phyloP scores from a whole-genome alignment of 176 grass and related monocot genomes.

The Eremochloa ophiuroides region DNA sequence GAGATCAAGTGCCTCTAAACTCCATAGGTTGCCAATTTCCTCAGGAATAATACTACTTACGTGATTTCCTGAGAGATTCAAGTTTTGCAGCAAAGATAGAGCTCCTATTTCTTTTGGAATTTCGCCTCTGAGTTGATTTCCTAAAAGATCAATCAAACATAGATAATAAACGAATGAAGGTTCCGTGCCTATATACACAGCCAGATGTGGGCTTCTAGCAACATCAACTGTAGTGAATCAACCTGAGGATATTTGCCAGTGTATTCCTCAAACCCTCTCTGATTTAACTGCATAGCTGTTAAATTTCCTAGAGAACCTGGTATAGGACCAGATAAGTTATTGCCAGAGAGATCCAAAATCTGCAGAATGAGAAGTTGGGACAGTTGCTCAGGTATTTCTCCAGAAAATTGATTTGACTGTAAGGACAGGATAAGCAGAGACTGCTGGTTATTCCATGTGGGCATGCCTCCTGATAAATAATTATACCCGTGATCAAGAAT shows the following conservation, averaged over 20 bases:
- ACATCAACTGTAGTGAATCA: not conserved
- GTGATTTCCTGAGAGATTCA: not conserved
- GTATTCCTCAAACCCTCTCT: not conserved
- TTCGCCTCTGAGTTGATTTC: not conserved
- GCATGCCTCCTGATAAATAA: not conserved
- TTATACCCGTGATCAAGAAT: not conserved
- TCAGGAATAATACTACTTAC: not conserved
- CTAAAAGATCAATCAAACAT: not conserved
- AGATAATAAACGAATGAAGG: too few relatives aligned
- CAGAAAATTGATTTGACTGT: not conserved
- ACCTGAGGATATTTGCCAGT: not conserved
- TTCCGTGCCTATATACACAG: not conserved
- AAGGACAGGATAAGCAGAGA: not conserved
- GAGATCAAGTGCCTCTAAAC: not conserved
- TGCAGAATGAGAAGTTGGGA: not conserved
- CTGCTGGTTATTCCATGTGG: not conserved
- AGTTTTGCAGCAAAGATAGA: rapidly evolving
- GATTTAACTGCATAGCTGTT: not conserved
- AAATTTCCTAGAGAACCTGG: not conserved
- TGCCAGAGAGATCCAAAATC: not conserved
- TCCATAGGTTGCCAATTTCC: not conserved
- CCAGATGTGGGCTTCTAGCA: not conserved
- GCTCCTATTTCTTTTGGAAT: not conserved
- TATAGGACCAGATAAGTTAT: not conserved
- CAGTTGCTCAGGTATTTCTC: not conserved